Evolutionary conservation across 495 filamentous ascomycete genomes (phyloP), one percentile per base, ranked within the genome.

Genomic region (Pseudomonodictys pantanalensis): DNA sequence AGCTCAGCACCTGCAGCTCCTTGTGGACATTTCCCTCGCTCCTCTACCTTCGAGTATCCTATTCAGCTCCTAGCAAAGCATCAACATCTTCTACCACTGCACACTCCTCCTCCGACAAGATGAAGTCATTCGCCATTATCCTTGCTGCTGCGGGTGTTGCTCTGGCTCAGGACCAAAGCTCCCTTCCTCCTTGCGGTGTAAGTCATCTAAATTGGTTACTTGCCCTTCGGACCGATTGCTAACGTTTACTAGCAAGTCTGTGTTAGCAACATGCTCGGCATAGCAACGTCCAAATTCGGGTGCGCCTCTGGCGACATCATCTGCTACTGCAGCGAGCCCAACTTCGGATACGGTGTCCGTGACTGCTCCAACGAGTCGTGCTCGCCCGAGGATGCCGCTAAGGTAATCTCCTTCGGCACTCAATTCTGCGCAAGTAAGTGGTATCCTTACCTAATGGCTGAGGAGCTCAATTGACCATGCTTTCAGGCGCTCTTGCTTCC

Each of bases 361-460:
- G 90, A 95, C 75, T 95, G 90, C 79, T 81, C 88, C 49, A 71
- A 75, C 54, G 71, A 86, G 73, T 78, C 81, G 48, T 95, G 90
- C 77, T 71, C 73, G 12, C 51, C 67, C 29, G 58, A 69, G 6
- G 42, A 43, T 1, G 67, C 71, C 15, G 75, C 68, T 10, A 11
- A 45, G 0, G 69, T 70, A 62, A 71, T 74, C 60, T 23, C 64
- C 15, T 74, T 76, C 55, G 75, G 79, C 51, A 68, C 73, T 10
- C 58, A 56, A 23, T 70, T 71, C 55, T 71, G 79, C 75, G 51
- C 59, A 71, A 48, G 71, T 71, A 51, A 67, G 70, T 65, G 12
- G 8, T n/a, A n/a, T 28, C 17, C n/a, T 26, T 22, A 56, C 11
- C 11, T 20, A 38, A 8, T 8, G 41, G 23, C 29, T n/a, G n/a